Evolutionary conservation across 345 rosid genomes (phyloP), one percentile per base, ranked within the genome.

Genomic region (Iberis pinnata): DNA sequence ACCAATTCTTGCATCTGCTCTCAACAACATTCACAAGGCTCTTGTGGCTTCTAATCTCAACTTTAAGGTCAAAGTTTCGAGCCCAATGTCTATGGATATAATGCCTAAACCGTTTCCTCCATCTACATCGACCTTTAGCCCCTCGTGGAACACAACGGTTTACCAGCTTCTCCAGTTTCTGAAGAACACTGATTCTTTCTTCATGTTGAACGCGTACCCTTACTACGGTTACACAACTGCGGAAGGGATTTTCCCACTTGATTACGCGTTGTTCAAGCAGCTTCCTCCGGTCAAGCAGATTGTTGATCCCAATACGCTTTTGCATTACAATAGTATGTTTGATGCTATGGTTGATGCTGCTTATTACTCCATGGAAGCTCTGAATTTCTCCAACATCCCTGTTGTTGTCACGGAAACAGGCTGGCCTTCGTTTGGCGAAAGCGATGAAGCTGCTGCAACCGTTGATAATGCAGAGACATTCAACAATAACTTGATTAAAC

Each of bases 271-370:
- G 46, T 88, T 88, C 68, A 80, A 71, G 18, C 69, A 76, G 37
- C 88, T 93, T 25, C 60, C 92, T 14, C 31, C 92, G 0, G 97
- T 81, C 45, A 93, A 93, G 60, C 99, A 93, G 79, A 88, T 88
- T 25, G 97, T 93, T 68, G 99, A 93, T 57, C 97, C 99, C 3
- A 93, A 88, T 78, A 93, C 99, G 24, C 83, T 93, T 51, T 73
- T 78, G 25, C 95, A 77, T 63, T 93, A 65, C 64, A 70, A 75
- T 70, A 93, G 99, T 71, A 93, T 93, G 99, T 86, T 93, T 68
- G 99, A 88, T 54, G 90, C 99, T 0, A 82, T 93, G 97, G 92
- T 93, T 47, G 99, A 93, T 66, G 99, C 99, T 47, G 65, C 97
- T 32, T 93, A 86, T 72, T 93, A 88, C 73, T 79, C 99, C 20